Evolutionary conservation across 225 moss, liverwort and hornwort genomes (phyloP).

Genomic region (Bryoerythrophyllum caledonicum): DNA sequence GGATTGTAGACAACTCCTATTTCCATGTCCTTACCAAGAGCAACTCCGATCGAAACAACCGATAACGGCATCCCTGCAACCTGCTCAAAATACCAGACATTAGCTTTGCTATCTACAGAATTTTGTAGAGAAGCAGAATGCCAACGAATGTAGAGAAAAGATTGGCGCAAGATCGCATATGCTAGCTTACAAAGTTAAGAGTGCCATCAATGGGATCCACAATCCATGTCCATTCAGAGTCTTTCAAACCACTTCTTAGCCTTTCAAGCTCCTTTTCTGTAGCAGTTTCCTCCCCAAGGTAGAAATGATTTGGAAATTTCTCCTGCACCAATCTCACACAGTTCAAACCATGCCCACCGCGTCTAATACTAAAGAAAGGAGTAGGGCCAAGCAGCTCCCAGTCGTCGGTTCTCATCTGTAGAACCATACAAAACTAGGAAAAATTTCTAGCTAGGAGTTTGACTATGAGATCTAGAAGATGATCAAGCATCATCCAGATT

Average conservation of each 20-base stretch:
- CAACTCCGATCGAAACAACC: conserved; percentile 87
- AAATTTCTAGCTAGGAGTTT: neutral
- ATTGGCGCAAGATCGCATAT: neutral
- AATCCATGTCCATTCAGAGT: conserved; percentile 87
- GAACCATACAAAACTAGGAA: neutral
- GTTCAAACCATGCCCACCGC: conserved; percentile 13
- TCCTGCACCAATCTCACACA: conserved; percentile 47
- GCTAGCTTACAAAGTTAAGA: conserved; percentile 78
- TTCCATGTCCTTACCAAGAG: conserved; percentile 69
- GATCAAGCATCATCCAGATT: neutral
- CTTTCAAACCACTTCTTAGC: conserved; percentile 48
- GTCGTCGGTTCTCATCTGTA: conserved; percentile 7
- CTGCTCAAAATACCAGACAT: conserved; percentile 32
- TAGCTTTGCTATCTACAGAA: neutral
- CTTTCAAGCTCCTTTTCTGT: conserved; percentile 64
- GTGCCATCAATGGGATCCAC: conserved; percentile 98
- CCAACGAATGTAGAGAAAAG: neutral
- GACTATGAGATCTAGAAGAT: conserved; percentile 20
- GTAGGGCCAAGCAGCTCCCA: conserved; percentile 18
- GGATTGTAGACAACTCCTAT: conserved; percentile 92
- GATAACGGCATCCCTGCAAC: conserved; percentile 83
- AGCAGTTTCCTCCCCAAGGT: conserved; percentile 84
- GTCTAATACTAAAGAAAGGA: conserved; percentile 5
- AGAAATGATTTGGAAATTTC: conserved; percentile 74
- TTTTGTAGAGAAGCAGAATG: neutral